Evolutionary conservation across 1,139 yeast species (phyloP).

Genomic region (Diutina catenulata): DNA sequence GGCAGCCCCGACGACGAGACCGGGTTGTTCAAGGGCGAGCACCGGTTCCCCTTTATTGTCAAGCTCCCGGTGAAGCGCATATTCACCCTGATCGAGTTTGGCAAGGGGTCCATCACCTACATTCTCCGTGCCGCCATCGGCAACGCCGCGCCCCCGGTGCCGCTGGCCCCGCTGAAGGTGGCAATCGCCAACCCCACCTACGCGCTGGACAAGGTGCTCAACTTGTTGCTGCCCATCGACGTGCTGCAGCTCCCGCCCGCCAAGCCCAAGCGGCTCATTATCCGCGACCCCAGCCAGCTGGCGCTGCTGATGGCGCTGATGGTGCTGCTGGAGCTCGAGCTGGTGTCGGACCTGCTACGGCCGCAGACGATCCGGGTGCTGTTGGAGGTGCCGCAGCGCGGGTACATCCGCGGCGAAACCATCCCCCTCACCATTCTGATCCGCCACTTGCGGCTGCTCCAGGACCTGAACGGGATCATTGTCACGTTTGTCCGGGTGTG

Average conservation of each 20-base stretch:
- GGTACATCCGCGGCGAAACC: slow-evolving; percentile 67
- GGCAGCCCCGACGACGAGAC: slow-evolving; percentile 15
- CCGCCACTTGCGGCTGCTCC: slow-evolving; percentile 58
- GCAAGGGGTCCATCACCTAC: slow-evolving; percentile 73
- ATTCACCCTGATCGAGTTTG: slow-evolving; percentile 70
- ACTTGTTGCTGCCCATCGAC: slow-evolving; percentile 63
- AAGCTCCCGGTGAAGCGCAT: slow-evolving; percentile 62
- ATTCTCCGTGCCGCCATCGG: slow-evolving; percentile 45
- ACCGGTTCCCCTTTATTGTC: slow-evolving; percentile 75
- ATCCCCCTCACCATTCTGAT: slow-evolving; percentile 60
- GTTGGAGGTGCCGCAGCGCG: slow-evolving; percentile 53
- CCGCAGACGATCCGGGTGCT: slow-evolving; percentile 37
- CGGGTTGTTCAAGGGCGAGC: slow-evolving; percentile 70
- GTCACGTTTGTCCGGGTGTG: slow-evolving; percentile 75
- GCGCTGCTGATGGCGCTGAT: background rate
- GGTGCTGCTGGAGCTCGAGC: background rate
- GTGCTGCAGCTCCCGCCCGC: slow-evolving; percentile 56
- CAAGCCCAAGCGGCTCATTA: slow-evolving; percentile 51
- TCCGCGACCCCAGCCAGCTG: slow-evolving; percentile 32
- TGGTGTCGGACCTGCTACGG: slow-evolving; percentile 6
- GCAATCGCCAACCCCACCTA: slow-evolving; percentile 19
- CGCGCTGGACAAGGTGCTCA: slow-evolving; percentile 43
- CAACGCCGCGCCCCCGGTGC: background rate
- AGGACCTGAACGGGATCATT: slow-evolving; percentile 66
- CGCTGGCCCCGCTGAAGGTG: background rate